Percentiles rank a stretch among this genome's conserved stretches.
Evolutionary conservation across 2,329 filamentous ascomycete species (phyloP).

Genomic region (Paecilomyces sp.): DNA sequence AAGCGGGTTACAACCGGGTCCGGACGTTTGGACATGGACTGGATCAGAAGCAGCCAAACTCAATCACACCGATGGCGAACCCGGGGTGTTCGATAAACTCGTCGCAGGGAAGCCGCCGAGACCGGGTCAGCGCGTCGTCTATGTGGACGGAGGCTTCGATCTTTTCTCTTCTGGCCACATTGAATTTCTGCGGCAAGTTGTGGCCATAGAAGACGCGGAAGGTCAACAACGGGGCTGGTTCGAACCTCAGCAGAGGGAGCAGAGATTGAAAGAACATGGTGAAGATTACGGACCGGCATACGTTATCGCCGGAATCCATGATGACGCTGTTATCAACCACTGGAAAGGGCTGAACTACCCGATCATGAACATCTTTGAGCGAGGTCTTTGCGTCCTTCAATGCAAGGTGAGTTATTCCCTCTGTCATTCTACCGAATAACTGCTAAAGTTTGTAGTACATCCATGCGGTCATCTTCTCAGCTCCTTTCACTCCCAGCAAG

Average conservation of each 20-base stretch:
- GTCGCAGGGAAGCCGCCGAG: constrained; percentile 64
- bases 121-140: constrained; percentile 77
- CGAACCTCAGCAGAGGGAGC: constrained; percentile 53
- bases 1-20: constrained; percentile 68
- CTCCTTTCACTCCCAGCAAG: constrained; percentile 78
- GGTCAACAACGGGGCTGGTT: constrained; percentile 69
- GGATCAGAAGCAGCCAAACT: constrained; percentile 29
- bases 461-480: constrained; percentile 79
- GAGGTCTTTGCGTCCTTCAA: constrained; percentile 88
- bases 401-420: constrained; percentile 60
- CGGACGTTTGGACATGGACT: constrained; percentile 80
- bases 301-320: constrained; percentile 88
- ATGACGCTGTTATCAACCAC: constrained; percentile 88
- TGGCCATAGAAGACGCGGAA: constrained; percentile 62
- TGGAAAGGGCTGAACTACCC: constrained; percentile 98
- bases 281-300: constrained; percentile 75
- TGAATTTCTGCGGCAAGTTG: constrained; percentile 78
- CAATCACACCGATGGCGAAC: constrained; percentile 45
- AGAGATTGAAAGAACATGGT: constrained; percentile 56
- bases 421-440: constrained; percentile 4
- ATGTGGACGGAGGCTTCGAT: constrained; percentile 95
- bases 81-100: constrained; percentile 59
- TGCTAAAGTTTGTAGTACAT: constrained; percentile 58
- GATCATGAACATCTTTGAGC: constrained; percentile 99
- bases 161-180: constrained; percentile 96